Conservation (phyloP, 768 basidiomycete species). For the Termitomyces heimii region DNA sequence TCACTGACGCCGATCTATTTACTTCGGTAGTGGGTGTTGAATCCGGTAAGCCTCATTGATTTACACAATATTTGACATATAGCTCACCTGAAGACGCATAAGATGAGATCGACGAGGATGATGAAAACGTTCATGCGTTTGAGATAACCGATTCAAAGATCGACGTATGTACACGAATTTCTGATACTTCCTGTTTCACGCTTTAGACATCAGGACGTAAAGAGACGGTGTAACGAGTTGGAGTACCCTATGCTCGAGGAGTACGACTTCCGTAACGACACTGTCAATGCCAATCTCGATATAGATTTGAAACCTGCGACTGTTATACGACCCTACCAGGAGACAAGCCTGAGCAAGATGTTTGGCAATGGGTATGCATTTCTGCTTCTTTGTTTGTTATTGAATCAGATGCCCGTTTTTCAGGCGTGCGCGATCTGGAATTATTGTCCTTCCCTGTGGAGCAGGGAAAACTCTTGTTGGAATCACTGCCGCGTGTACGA, state of each 20-base stretch:
- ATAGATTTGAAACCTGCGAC: constrained; percentile 98
- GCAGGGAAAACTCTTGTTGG: constrained; percentile 99
- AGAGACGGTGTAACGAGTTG: constrained; percentile 93
- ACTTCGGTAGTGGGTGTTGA: constrained; percentile 97
- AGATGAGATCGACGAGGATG: constrained; percentile 98
- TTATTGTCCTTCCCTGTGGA: constrained; percentile 97
- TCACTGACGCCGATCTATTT: constrained; percentile 74
- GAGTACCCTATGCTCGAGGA: constrained; percentile 99
- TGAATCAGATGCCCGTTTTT: constrained; percentile 10
- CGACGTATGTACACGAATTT: constrained; percentile 51
- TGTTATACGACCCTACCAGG: constrained; percentile 96
- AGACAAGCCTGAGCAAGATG: constrained; percentile 98
- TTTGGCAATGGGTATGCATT: constrained; percentile 87
- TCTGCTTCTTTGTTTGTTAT: not conserved
- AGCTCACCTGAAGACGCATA: not conserved
- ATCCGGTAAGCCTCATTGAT: constrained; percentile 45
- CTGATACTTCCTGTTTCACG: not conserved
- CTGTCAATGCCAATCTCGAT: constrained; percentile 92
- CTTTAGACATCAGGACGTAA: constrained; percentile 64
- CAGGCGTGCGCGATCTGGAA: constrained; percentile 94
- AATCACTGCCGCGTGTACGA: constrained; percentile 98
- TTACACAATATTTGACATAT: too few relatives aligned
- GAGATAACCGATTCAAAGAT: constrained; percentile 93
- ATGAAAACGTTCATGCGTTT: constrained; percentile 95
- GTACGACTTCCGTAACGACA: constrained; percentile 98